Evolutionary conservation across 306 rosid genomes (phyloP).

Genomic region (Quillaja saponaria): DNA sequence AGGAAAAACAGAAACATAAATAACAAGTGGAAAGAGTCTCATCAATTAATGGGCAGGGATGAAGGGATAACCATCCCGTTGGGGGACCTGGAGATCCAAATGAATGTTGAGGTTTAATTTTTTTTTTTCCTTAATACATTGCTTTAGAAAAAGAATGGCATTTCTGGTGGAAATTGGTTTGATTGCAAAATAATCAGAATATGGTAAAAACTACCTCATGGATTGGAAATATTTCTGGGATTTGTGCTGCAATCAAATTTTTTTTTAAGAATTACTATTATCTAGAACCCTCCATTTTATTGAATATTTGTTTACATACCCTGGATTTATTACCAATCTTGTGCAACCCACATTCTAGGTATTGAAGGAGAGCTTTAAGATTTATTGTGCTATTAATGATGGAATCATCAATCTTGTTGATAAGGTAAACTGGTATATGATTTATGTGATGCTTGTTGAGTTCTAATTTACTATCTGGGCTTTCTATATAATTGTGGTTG

Average conservation of each 20-base stretch:
- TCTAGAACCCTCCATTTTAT: slow-evolving; percentile 8
- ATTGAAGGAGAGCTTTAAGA: slow-evolving; percentile 96
- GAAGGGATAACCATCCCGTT: no score
- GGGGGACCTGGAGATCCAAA: no score
- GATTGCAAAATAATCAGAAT: neutral
- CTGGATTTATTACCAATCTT: slow-evolving; percentile 18
- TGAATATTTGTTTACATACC: neutral
- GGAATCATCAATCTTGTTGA: slow-evolving; percentile 99
- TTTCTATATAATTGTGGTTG: slow-evolving; percentile 16
- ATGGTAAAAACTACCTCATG: no score
- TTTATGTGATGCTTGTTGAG: slow-evolving; percentile 8
- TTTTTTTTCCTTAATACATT: neutral
- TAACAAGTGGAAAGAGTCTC: no score
- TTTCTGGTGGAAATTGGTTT: slow-evolving; percentile 8
- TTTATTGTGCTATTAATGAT: slow-evolving; percentile 83
- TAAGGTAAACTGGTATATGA: slow-evolving; percentile 58
- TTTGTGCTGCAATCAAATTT: neutral
- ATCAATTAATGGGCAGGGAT: no score
- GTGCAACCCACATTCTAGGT: slow-evolving; percentile 61
- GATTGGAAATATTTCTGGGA: neutral
- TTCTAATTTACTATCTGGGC: slow-evolving; percentile 9
- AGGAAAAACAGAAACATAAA: no score
- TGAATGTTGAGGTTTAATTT: no score
- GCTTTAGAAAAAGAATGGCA: slow-evolving; percentile 9
- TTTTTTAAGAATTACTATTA: neutral